Conservation (phyloP, 192 early-diverging fungal genomes). For the Oehlia diaphana region DNA sequence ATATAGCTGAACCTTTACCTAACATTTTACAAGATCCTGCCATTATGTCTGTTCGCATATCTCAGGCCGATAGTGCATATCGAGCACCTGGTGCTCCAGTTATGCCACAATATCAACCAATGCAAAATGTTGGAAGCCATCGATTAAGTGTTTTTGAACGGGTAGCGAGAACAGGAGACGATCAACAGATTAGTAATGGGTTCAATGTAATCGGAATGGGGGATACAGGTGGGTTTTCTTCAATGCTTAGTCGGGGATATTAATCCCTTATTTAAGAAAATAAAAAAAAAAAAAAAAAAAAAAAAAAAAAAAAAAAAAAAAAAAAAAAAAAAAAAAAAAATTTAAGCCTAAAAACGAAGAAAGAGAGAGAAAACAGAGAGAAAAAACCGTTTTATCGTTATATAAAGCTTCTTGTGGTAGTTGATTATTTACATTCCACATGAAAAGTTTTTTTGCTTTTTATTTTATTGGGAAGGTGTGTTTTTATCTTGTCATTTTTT, state of each 20-base stretch:
- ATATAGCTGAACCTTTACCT: conserved; percentile 8
- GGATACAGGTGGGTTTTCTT: conserved; percentile 34
- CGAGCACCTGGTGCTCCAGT: conserved; percentile 26
- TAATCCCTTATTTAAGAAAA: conserved; percentile 8
- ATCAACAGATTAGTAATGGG: conserved; percentile 24
- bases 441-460: conserved; percentile 15
- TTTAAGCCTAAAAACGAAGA: conserved; percentile 1
- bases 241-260: conserved; percentile 33
- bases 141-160: conserved; percentile 34
- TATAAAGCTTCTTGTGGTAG: conserved; percentile 11
- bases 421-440: conserved; percentile 14
- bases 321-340: conserved; percentile 5
- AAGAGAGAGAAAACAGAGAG: conserved; percentile 1
- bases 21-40: conserved; percentile 60
- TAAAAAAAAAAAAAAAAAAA: conserved; percentile 4
- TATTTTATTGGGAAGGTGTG: conserved; percentile 27
- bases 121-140: conserved; percentile 32
- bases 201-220: conserved; percentile 32
- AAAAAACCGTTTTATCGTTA: neutral
- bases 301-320: neutral
- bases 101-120: conserved; percentile 25
- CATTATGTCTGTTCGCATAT: conserved; percentile 56
- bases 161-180: conserved; percentile 28
- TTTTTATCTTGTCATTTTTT: conserved; percentile 11
- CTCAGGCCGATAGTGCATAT: conserved; percentile 25